Percentiles rank a stretch among this genome's conserved stretches.
Evolutionary conservation across 2,329 filamentous ascomycete species (phyloP).

Genomic region (Dichotomopilus funicola): DNA sequence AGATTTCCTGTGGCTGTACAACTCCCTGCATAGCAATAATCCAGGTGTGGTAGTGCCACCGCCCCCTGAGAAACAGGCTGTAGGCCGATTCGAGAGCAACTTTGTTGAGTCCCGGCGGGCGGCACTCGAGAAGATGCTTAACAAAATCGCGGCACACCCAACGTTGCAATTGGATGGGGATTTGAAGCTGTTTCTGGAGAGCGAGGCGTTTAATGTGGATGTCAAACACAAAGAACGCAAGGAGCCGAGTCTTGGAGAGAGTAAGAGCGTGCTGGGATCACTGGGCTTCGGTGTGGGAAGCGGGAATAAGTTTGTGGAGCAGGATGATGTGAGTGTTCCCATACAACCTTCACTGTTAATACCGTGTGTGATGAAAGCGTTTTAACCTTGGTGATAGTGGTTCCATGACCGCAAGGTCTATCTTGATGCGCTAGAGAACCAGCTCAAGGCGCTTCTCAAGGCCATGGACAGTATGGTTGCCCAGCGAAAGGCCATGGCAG

Average conservation of each 20-base stretch:
- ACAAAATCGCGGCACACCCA: conserved; percentile 86
- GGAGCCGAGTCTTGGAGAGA: conserved; percentile 78
- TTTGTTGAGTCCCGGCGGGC: conserved; percentile 91
- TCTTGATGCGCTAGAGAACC: conserved; percentile 52
- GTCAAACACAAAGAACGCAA: conserved; percentile 96
- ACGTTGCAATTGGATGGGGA: conserved; percentile 89
- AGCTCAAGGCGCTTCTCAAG: conserved; percentile 50
- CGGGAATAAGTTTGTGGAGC: conserved; percentile 87
- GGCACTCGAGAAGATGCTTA: conserved; percentile 93
- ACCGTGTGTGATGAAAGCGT: neutral
- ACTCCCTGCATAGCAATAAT: conserved; percentile 86
- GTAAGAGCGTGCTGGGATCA: conserved; percentile 85
- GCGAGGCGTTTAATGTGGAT: conserved; percentile 90
- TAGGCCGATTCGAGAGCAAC: conserved; percentile 91
- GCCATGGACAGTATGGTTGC: conserved; percentile 88
- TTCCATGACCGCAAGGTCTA: conserved; percentile 96
- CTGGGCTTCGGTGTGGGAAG: conserved; percentile 73
- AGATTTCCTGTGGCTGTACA: conserved; percentile 98
- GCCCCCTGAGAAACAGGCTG: conserved; percentile 94
- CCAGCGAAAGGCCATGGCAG: conserved; percentile 88
- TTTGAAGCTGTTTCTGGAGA: conserved; percentile 93
- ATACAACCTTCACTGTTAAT: neutral
- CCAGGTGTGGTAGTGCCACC: conserved; percentile 92
- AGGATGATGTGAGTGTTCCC: conserved; percentile 69
- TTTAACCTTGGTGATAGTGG: conserved; percentile 52